Evolutionary conservation across 2,329 filamentous ascomycete genomes (phyloP), one percentile per base, ranked within the genome.

Genomic region (Apiospora hydei): DNA sequence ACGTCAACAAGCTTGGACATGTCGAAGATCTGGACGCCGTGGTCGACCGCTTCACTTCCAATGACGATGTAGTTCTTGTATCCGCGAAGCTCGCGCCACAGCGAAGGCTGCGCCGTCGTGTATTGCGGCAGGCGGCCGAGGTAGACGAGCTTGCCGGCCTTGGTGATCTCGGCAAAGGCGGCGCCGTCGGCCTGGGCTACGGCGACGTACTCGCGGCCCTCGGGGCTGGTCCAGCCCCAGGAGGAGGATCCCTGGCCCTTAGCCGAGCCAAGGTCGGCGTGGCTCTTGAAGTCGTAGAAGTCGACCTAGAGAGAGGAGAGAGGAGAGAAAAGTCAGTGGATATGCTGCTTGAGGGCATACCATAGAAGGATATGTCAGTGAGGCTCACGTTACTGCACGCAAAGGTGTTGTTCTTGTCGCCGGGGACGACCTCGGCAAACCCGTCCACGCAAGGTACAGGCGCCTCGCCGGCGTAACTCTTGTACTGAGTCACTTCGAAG

Each of bases 1-100:
- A 88, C 76, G 34, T 79, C 78, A 44, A 86, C 78, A 3, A 89
- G 83, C 82, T 86, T 90, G 76, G 82, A 87, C 84, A 91, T 84
- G 77, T 92, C 89, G 75, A 92, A 92, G 77, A 91, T 87, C 78
- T 92, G 90, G 34, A 92, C 84, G 68, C 88, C 87, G 77, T 91
- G 89, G 70, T 81, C 78, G 8, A 75, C 73, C 0, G 87, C 85
- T 74, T 85, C 83, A 57, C 81, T 80, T 10, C 83, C 68, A 44
- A 85, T 83, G 72, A 84, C 80, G 72, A 77, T 78, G 69, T 77
- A 76, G 75, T 82, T 74, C 43, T 76, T 78, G 43, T 81, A 82
- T 24, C 83, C 82, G 67, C 81, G 81, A 76, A 84, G 84, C 74
- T 84, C 83, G n/a, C 83, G 78, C 83, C 83, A 84, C 16, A 73